Base-by-base conservation (phyloP, 176 grass and related monocot species). In the Raddia guianensis region DNA sequence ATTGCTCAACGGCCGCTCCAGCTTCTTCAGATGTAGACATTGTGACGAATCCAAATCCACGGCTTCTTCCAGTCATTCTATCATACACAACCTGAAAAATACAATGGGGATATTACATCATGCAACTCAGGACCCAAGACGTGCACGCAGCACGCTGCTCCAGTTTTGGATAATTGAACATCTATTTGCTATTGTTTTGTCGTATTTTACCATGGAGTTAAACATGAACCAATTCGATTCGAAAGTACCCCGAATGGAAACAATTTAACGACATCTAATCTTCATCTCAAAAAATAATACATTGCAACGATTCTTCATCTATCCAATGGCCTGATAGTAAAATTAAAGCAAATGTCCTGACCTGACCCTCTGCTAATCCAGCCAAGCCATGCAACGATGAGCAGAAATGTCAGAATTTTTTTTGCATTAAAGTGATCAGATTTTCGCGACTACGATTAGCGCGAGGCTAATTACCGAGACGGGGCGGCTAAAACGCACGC, bases 21-120 rank as follows among this genome's bases (percentile, higher is more conserved):
- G 79, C 96, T 82, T 90, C 96, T 85, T 91, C 75, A 49, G 81
- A 53, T 33, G 88, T 84, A 75, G 89, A 89, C 97, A 99, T 99
- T 35, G 93, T 96, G 20, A 96, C 97, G 47, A 99, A 99, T 49
- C 87, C 96, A 84, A 96, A 99, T 47, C 97, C 96, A 81, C 97
- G 93, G 85, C 97, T 99, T 63, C 83, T 87, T 88, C 93, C 97
- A 9, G 90, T 91, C 81, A 90, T 19, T 86, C 91, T 95, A 68
- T 99, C 97, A 77, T 99, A 99, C 33, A 99, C 89, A 58, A 99
- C 97, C 97, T 95, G 64, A 62, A 86, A 66, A 50, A 77, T 55
- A 78, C 4, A 16, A 32, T 2, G 20, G 54, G 35, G 77, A 56
- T 60, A 1, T 35, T 48, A 49, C 45, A 63, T 8, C 2, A 40